phyloP scores from a whole-genome alignment of 1,139 yeast species.

The Blastobotrys ciferrii region DNA sequence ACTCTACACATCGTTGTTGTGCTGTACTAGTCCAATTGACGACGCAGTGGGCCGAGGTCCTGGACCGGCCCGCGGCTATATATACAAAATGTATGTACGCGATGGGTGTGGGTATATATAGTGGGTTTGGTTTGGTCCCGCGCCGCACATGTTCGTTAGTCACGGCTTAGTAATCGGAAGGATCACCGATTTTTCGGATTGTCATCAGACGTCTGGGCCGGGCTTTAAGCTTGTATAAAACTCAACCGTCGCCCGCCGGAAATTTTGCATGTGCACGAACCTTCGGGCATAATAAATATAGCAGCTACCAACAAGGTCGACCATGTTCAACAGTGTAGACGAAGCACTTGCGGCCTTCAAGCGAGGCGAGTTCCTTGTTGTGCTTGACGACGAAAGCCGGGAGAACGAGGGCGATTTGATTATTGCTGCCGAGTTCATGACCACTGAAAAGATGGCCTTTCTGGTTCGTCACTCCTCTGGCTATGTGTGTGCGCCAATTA shows the following conservation, averaged over 20 bases:
- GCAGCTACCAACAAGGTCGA: not conserved
- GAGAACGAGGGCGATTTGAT: slow-evolving; percentile 98
- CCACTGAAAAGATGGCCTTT: slow-evolving; percentile 91
- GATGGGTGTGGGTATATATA: too few relatives aligned
- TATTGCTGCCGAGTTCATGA: slow-evolving; percentile 78
- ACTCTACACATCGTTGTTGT: too few relatives aligned
- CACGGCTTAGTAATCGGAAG: too few relatives aligned
- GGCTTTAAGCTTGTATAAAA: too few relatives aligned
- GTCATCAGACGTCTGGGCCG: too few relatives aligned
- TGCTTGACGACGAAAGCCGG: slow-evolving; percentile 92
- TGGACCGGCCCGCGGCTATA: too few relatives aligned
- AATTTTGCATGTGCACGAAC: not conserved
- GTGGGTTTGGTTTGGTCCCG: too few relatives aligned
- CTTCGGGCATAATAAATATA: slow-evolving; percentile 1
- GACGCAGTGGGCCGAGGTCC: too few relatives aligned
- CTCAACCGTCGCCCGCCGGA: not conserved
- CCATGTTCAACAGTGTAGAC: slow-evolving; percentile 54
- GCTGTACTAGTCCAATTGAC: too few relatives aligned
- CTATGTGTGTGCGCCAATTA: slow-evolving; percentile 87
- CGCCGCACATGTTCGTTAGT: too few relatives aligned
- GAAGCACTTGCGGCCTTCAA: slow-evolving; percentile 79
- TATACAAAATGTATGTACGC: too few relatives aligned
- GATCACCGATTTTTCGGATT: too few relatives aligned
- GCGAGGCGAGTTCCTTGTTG: slow-evolving; percentile 86
- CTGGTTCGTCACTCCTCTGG: slow-evolving; percentile 84